Evolutionary conservation across 306 rosid genomes (phyloP).

Genomic region (Quercus wislizeni): DNA sequence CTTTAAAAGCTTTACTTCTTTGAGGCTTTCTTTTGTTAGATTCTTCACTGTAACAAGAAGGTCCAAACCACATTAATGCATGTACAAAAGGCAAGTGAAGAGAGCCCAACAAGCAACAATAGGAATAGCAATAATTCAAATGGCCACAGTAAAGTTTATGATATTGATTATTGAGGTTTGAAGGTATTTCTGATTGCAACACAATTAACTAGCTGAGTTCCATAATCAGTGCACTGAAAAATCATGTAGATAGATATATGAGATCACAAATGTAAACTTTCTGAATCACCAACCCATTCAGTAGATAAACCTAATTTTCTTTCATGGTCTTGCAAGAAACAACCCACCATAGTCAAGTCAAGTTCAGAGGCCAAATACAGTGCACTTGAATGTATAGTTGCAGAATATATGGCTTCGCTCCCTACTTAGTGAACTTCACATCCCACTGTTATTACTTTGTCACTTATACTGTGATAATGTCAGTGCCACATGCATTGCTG

Average conservation of each 20-base stretch:
- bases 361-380: no score
- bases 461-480: no score
- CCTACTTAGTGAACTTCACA: no score
- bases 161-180: not conserved
- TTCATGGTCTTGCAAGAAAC: no score
- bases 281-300: not conserved
- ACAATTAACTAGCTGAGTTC: not conserved
- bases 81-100: slow-evolving; percentile 2
- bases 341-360: no score
- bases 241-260: not conserved
- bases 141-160: slow-evolving; percentile 9
- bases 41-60: slow-evolving; percentile 65
- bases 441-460: no score
- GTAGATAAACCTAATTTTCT: not conserved
- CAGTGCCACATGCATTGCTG: no score
- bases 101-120: slow-evolving; percentile 16
- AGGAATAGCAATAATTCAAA: not conserved
- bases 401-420: no score
- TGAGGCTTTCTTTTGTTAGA: slow-evolving; percentile 61
- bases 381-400: no score
- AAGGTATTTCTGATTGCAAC: not conserved
- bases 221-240: not conserved
- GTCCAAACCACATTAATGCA: slow-evolving; percentile 5
- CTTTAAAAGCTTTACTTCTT: slow-evolving; percentile 63
- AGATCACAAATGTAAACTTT: not conserved